Percentiles rank a stretch among this genome's conserved stretches.
Conservation (phyloP, 2,329 filamentous ascomycete species). For the Aspergillus aculeatinus region DNA sequence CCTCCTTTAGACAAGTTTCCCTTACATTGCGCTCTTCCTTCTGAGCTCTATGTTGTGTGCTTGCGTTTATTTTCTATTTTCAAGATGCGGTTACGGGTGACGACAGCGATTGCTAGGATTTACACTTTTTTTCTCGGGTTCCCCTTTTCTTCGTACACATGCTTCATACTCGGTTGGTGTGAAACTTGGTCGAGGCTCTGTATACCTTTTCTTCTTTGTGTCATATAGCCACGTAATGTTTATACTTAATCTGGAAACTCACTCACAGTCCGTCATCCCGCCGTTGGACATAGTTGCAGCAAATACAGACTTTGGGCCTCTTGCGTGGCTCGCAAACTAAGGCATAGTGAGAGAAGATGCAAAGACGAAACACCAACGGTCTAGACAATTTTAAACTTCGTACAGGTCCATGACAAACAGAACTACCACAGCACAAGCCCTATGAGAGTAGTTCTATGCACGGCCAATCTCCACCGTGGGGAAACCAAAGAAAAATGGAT, state of each 20-base stretch:
- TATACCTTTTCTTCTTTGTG: neutral
- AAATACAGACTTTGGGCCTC: neutral
- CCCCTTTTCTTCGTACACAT: neutral
- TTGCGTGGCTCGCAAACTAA: conserved; percentile 6
- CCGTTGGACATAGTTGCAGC: neutral
- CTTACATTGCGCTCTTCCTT: neutral
- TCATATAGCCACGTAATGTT: neutral
- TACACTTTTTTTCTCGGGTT: neutral
- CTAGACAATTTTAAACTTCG: neutral
- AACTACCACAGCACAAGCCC: neutral
- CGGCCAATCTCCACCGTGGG: conserved; percentile 17
- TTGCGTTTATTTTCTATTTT: neutral
- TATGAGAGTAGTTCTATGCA: neutral
- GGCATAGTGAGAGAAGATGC: conserved; percentile 9
- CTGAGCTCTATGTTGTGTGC: too few relatives aligned
- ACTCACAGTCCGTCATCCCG: neutral
- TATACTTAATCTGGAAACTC: neutral
- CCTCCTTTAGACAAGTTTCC: neutral
- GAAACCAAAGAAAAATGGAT: conserved; percentile 5
- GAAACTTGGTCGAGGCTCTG: neutral
- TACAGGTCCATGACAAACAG: too few relatives aligned
- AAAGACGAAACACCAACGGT: conserved; percentile 6
- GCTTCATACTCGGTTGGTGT: neutral
- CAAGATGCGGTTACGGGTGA: conserved; percentile 25
- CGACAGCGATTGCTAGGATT: conserved; percentile 25